Percentiles rank a stretch among this genome's conserved stretches.
These are phyloP conservation scores for Ophiostoma angusticollis DNA, from an alignment of 2,329 filamentous ascomycete genomes.

Conservation along the genomic window DNA sequence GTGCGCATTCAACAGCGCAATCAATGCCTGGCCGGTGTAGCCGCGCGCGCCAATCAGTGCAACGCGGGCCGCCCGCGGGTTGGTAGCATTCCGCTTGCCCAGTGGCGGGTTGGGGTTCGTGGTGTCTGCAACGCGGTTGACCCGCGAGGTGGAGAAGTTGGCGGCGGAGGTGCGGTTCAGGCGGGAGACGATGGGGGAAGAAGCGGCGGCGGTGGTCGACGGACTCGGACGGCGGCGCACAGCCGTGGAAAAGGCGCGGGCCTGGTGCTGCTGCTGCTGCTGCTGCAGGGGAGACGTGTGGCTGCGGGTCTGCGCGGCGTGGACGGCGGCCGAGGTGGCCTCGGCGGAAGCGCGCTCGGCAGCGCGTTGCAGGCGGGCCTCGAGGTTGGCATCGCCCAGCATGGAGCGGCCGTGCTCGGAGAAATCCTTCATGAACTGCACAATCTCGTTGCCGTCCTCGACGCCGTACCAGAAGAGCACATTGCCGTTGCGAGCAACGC, in stretches of 20 bases:
- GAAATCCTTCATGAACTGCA: constrained; percentile 75
- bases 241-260: constrained; percentile 56
- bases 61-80: constrained; percentile 63
- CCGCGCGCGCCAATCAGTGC: constrained; percentile 85
- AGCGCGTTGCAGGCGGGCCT: constrained; percentile 69
- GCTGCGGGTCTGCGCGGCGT: constrained; percentile 3
- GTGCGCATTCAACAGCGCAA: constrained; percentile 76
- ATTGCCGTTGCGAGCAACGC: constrained; percentile 70
- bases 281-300: constrained; percentile 11
- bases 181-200: constrained; percentile 5
- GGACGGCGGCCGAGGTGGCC: constrained; percentile 14
- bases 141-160: constrained; percentile 12
- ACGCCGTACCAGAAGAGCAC: constrained; percentile 96
- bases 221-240: constrained; percentile 17
- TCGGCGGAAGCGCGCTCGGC: constrained; percentile 40
- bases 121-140: constrained; percentile 44
- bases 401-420: constrained; percentile 69
- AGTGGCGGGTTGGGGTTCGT: constrained; percentile 86
- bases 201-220: constrained; percentile 14
- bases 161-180: constrained; percentile 7
- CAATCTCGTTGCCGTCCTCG: constrained; percentile 67
- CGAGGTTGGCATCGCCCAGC: constrained; percentile 80
- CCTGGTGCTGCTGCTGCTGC: constrained; percentile 37
- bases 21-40: constrained; percentile 85
- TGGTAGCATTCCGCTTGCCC: constrained; percentile 77